Conservation (phyloP, 108 stramenopile genomes). For the Cyclotella sp. region DNA sequence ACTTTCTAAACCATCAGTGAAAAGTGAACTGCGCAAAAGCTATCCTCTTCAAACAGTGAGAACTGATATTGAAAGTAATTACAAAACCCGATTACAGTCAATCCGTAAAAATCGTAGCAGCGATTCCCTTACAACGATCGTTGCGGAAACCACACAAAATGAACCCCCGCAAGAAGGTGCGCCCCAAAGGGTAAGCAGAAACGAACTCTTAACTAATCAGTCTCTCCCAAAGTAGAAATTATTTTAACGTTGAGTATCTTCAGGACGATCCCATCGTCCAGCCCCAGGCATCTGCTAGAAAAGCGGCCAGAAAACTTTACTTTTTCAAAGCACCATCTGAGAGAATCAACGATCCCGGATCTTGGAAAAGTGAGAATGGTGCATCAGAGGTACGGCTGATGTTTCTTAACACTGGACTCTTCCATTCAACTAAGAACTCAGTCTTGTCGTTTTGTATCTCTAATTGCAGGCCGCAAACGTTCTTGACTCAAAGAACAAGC, state of each 20-base stretch:
- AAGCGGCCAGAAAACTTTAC: not conserved
- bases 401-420: no score
- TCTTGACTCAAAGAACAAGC: not conserved
- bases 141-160: not conserved
- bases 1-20: not conserved
- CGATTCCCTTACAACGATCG: not conserved
- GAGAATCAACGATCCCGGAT: not conserved
- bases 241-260: not conserved
- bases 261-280: not conserved
- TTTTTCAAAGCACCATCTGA: conserved; percentile 2
- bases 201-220: not conserved
- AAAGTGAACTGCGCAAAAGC: not conserved
- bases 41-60: not conserved
- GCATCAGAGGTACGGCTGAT: no score
- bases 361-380: not conserved
- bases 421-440: no score
- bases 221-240: not conserved
- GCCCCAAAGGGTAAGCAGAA: not conserved
- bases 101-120: conserved; percentile 1
- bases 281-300: not conserved
- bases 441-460: no score
- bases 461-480: no score
- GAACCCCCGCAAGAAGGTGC: not conserved
- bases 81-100: not conserved
- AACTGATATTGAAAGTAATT: conserved; percentile 2